Evolutionary conservation across 108 stramenopile species (phyloP), one percentile per base, ranked within the genome.

Genomic region (Conticribra weissflogii): DNA sequence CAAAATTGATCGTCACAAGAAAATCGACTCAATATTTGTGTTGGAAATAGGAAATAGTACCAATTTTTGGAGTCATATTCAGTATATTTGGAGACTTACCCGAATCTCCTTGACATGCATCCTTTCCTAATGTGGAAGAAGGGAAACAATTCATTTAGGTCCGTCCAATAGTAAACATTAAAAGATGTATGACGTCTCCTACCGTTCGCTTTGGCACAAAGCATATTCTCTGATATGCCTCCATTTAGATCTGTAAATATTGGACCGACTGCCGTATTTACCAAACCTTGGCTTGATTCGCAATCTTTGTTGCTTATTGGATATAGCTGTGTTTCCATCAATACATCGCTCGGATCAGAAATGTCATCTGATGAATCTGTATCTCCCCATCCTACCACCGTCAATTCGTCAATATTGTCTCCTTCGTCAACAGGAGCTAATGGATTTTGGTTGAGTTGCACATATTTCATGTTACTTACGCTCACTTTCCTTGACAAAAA

Each of bases 361-460:
- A 64, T 18, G 16, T 33, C 32, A 16, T 52, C 53, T 1, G 17
- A 18, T 3, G 21, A 0, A 61, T 66, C 61, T 22, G 64, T 67
- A 54, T 72, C 78, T 15, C 78, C 78, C 78, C 78, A 79, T 36
- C 78, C 78, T 46, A 79, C 55, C 0, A 79, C 78, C 19, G 71
- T 68, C 0, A 72, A 48, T 17, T 29, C 50, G 16, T 52, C 66
- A 3, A 63, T 63, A 15, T 50, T 48, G 30, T 15, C 62, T 18
- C 16, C 47, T 22, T 5, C 22, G 27, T 48, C n/a, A 1, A 18
- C 25, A 3, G 65, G 55, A 16, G 52, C 55, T 1, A 15, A 15
- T 1, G n/a, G 58, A 51, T 63, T 48, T 18, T 46, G 50, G 47
- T 75, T 73, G 45, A 73, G 33, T 3, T 56, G 57, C 0, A 57